Percentiles rank a stretch among this genome's conserved stretches.
Conservation (phyloP, 2,329 filamentous ascomycete species). For the Lachnellula occidentalis region DNA sequence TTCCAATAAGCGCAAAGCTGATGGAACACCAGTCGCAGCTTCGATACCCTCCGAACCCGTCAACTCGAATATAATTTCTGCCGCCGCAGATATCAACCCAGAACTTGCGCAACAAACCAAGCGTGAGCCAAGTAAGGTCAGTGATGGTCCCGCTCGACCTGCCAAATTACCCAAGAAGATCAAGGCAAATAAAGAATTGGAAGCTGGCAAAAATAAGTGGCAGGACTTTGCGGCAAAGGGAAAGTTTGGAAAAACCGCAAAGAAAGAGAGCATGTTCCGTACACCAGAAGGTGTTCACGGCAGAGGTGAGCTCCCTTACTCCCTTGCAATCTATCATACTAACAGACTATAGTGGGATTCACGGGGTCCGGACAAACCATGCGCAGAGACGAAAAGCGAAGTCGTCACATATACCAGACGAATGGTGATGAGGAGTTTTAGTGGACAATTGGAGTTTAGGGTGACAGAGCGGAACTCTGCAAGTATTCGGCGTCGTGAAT, state of each 20-base stretch:
- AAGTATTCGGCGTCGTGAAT: slow-evolving; percentile 30
- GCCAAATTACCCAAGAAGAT: slow-evolving; percentile 78
- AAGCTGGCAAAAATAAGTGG: slow-evolving; percentile 90
- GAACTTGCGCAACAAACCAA: slow-evolving; percentile 58
- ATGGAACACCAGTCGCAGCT: slow-evolving; percentile 55
- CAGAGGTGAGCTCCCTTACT: slow-evolving; percentile 58
- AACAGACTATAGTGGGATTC: slow-evolving; percentile 69
- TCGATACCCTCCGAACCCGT: slow-evolving; percentile 38
- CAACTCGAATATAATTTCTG: slow-evolving; percentile 33
- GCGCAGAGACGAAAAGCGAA: slow-evolving; percentile 83
- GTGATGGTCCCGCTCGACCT: slow-evolving; percentile 52
- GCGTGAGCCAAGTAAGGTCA: slow-evolving; percentile 57
- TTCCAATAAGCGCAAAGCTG: slow-evolving; percentile 78
- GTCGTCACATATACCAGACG: slow-evolving; percentile 78
- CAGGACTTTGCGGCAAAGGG: slow-evolving; percentile 82
- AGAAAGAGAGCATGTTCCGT: slow-evolving; percentile 96
- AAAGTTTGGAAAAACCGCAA: slow-evolving; percentile 59
- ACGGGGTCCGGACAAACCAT: slow-evolving; percentile 92
- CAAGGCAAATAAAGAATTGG: slow-evolving; percentile 84
- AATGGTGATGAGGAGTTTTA: slow-evolving; percentile 61
- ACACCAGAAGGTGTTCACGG: slow-evolving; percentile 82
- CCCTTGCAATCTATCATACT: slow-evolving; percentile 18
- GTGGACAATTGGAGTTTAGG: not conserved
- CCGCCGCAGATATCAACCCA: slow-evolving; percentile 52
- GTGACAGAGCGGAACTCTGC: slow-evolving; percentile 33